Evolutionary conservation across 768 basidiomycete species (phyloP), one percentile per base, ranked within the genome.

Genomic region (Lepiota brunneoincarnata): DNA sequence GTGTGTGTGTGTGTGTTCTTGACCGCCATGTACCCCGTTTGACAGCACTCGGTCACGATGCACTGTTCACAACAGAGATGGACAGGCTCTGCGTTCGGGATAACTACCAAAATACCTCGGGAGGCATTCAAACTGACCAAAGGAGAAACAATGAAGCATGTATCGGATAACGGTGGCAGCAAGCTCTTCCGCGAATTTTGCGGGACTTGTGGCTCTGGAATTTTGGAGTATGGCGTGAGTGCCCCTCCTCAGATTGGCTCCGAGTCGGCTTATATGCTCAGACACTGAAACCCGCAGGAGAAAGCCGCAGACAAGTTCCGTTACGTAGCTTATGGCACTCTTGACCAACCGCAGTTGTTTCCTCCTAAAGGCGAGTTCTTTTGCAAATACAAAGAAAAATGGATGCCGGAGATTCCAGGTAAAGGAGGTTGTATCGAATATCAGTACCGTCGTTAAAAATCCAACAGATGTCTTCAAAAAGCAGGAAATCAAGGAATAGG

Each of bases 401-500:
- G 58, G 60, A 56, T 59, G 49, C 55, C 60, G 11, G 58, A 61
- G 42, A 51, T 61, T 34, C 60, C 57, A 49, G 49, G 60, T 61
- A 43, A 21, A 55, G 51, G 21, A 18, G 43, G 31, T n/a, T 34
- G 18, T 31, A 24, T 35, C 24, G 38, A n/a, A 45, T 12, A 21
- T 34, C 6, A 36, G 23, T 23, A 28, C 26, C 9, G 7, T 15
- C 17, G 21, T 26, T 57, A 17, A 50, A 26, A 18, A 12, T 4
- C 14, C 20, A 15, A 40, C 26, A 61, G 60, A 50, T 31, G 18
- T 59, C 3, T 61, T 61, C 23, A 55, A 59, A 39, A 61, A 59
- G 44, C 56, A 57, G 15, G 58, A 61, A 49, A 51, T 61, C 31
- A 61, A 58, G 38, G 49, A 54, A 17, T 59, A 47, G 40, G 48